Percentiles rank a stretch among this genome's conserved stretches.
Conservation (phyloP, 106 monocot species). For the Phalaenopsis aphrodite region DNA sequence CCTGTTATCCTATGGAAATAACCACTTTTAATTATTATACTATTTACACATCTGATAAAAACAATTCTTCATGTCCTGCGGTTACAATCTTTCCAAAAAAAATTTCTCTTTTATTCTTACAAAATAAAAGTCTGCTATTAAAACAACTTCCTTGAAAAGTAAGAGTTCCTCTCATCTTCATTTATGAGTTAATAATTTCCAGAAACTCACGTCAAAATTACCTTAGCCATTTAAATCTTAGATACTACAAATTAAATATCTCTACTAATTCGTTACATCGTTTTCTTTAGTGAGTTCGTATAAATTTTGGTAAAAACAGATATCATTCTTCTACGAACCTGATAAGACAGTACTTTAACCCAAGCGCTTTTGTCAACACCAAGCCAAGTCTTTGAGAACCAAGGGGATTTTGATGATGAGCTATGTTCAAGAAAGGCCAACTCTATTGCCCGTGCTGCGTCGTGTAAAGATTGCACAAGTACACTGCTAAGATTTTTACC, state of each 20-base stretch:
- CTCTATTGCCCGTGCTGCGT: constrained; percentile 83
- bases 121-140: background rate
- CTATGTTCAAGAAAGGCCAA: constrained; percentile 62
- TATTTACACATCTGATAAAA: background rate
- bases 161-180: background rate
- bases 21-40: background rate
- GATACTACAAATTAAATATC: background rate
- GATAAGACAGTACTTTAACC: constrained; percentile 85
- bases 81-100: background rate
- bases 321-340: constrained; percentile 33
- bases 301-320: background rate
- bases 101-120: background rate
- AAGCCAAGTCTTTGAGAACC: constrained; percentile 90
- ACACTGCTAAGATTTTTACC: constrained; percentile 52
- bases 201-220: background rate
- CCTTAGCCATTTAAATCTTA: background rate
- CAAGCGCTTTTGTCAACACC: constrained; percentile 79
- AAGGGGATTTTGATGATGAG: constrained; percentile 49
- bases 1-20: background rate
- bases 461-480: constrained; percentile 78
- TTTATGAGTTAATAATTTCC: background rate
- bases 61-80: background rate
- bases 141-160: background rate
- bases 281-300: background rate
- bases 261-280: background rate